Conservation (phyloP, 345 rosid genomes). For the Adansonia digitata region DNA sequence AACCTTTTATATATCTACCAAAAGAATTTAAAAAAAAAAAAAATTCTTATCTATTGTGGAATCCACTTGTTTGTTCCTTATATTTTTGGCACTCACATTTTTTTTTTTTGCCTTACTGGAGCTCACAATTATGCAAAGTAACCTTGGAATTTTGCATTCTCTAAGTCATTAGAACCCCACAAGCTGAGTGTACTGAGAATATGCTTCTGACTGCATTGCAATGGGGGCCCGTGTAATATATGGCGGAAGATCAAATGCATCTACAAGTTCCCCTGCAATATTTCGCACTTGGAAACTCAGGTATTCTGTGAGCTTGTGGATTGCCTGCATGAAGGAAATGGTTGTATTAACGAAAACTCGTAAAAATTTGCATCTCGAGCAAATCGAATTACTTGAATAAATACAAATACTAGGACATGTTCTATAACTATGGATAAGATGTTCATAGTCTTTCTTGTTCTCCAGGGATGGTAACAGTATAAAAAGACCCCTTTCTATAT, state of each 20-base stretch:
- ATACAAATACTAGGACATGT: background rate
- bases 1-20: background rate
- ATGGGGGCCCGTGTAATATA: constrained; percentile 87
- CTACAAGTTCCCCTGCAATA: constrained; percentile 72
- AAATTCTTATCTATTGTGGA: background rate
- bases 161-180: constrained; percentile 54
- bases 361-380: background rate
- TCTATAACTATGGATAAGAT: background rate
- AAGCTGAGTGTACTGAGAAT: constrained; percentile 74
- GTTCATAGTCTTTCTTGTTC: background rate
- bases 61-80: background rate
- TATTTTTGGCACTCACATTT: no score
- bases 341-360: background rate
- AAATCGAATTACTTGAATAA: background rate
- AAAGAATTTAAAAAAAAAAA: background rate
- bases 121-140: no score
- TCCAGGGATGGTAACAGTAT: background rate
- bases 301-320: constrained; percentile 81
- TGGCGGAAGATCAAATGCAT: constrained; percentile 81
- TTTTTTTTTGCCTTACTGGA: no score
- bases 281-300: constrained; percentile 86
- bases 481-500: background rate
- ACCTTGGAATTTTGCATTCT: background rate
- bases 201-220: constrained; percentile 89
- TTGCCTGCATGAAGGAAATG: constrained; percentile 47